phyloP scores from a whole-genome alignment of 2,329 filamentous ascomycete species.

The Tolypocladium amazonense region DNA sequence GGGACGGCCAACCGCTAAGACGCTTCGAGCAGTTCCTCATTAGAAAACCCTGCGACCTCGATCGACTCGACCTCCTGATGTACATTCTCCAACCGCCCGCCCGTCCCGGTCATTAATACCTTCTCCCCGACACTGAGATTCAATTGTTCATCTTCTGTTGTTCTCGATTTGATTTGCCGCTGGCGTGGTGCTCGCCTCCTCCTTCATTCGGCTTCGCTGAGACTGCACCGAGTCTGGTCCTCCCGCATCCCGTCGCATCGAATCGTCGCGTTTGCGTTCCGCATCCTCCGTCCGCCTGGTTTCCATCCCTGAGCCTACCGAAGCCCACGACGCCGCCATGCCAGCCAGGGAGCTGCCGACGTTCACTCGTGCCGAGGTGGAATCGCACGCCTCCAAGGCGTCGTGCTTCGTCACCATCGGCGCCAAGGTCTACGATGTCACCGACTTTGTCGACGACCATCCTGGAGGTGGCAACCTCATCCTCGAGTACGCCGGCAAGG shows the following conservation, averaged over 20 bases:
- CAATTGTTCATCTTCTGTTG: neutral
- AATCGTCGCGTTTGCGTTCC: neutral
- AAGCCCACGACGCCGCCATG: constrained; percentile 37
- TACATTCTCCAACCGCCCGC: neutral
- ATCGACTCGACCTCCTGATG: neutral
- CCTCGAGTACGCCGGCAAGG: constrained; percentile 80
- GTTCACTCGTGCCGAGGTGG: constrained; percentile 70
- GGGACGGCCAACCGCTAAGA: neutral
- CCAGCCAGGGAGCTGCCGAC: constrained; percentile 73
- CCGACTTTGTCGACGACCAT: constrained; percentile 80
- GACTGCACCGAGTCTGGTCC: neutral
- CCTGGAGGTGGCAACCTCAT: constrained; percentile 85
- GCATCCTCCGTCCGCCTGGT: constrained; percentile 5
- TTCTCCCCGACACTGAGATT: neutral
- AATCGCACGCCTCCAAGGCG: constrained; percentile 64
- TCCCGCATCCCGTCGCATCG: neutral
- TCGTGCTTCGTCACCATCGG: constrained; percentile 93
- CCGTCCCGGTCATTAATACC: neutral
- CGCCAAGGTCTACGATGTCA: constrained; percentile 88
- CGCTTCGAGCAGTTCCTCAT: neutral
- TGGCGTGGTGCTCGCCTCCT: neutral
- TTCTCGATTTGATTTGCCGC: neutral
- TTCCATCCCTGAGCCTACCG: constrained; percentile 3
- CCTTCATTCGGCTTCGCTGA: neutral
- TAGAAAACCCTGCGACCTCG: neutral